A percentile compares a stretch with the other conserved stretches of the same genome.
phyloP scores from a whole-genome alignment of 345 rosid genomes.

The Aquilaria sinensis region DNA sequence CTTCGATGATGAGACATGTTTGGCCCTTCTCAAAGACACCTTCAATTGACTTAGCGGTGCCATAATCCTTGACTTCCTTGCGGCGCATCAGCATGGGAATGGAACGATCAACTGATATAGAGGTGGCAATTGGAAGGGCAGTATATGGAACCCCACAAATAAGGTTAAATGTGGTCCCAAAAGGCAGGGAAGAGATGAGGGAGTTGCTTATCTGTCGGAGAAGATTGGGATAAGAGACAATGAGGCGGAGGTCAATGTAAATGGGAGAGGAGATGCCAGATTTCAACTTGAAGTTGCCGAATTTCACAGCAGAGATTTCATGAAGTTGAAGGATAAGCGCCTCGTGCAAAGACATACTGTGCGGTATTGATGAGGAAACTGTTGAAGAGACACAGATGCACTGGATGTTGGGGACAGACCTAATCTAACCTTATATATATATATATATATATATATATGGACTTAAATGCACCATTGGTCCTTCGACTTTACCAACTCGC shows the following conservation, averaged over 20 bases:
- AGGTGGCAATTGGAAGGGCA: conserved; percentile 85
- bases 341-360: conserved; percentile 47
- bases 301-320: conserved; percentile 88
- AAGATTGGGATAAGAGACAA: conserved; percentile 76
- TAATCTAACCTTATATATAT: no score
- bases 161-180: conserved; percentile 46
- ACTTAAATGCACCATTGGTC: no score
- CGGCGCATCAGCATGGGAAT: conserved; percentile 95
- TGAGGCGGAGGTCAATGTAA: conserved; percentile 95
- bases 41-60: conserved; percentile 82
- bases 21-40: conserved; percentile 54
- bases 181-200: conserved; percentile 56
- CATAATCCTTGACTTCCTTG: conserved; percentile 86
- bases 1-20: conserved; percentile 69
- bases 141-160: conserved; percentile 97
- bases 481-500: no score
- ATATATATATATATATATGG: no score
- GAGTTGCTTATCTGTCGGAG: conserved; percentile 66
- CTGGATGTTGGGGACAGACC: no score
- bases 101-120: conserved; percentile 53
- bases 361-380: no score
- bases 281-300: conserved; percentile 86
- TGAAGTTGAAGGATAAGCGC: conserved; percentile 78
- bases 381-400: no score
- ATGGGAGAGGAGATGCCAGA: conserved; percentile 89